These are phyloP conservation scores for Lolium rigidum DNA, from an alignment of 176 grass and related monocot genomes.

Conservation along the genomic window DNA sequence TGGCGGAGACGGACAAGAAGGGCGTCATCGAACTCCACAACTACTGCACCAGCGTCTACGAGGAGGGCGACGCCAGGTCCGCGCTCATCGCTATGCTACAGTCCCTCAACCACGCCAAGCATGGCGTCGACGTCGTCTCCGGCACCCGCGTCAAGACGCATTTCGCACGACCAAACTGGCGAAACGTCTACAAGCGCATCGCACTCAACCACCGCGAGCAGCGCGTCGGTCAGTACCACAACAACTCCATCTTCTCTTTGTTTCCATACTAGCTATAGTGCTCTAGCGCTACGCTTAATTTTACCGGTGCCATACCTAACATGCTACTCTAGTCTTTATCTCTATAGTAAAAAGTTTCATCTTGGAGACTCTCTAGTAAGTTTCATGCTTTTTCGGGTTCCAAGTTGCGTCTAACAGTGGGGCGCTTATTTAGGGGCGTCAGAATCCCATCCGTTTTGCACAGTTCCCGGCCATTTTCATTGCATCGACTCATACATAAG, in stretches of 20 bases:
- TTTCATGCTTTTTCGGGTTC: background rate
- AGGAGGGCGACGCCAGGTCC: conserved; percentile 89
- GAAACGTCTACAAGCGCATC: conserved; percentile 93
- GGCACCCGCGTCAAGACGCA: conserved; percentile 93
- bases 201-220: conserved; percentile 93
- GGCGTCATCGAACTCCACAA: conserved; percentile 92
- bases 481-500: no score
- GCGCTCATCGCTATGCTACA: conserved; percentile 96
- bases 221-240: conserved; percentile 58
- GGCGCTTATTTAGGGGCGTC: no score
- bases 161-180: conserved; percentile 94
- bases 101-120: conserved; percentile 90
- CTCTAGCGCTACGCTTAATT: background rate
- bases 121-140: conserved; percentile 88
- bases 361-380: background rate
- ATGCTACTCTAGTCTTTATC: no score
- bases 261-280: no score
- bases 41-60: conserved; percentile 98
- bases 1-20: conserved; percentile 87
- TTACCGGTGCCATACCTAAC: background rate
- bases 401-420: background rate
- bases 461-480: no score
- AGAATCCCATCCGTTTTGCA: no score
- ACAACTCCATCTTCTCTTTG: background rate
- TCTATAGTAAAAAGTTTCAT: no score